A percentile compares a stretch with the other conserved stretches of the same genome.
Evolutionary conservation across 1,284 basidiomycete species (phyloP).

Genomic region (Filobasidium uniguttulatum): DNA sequence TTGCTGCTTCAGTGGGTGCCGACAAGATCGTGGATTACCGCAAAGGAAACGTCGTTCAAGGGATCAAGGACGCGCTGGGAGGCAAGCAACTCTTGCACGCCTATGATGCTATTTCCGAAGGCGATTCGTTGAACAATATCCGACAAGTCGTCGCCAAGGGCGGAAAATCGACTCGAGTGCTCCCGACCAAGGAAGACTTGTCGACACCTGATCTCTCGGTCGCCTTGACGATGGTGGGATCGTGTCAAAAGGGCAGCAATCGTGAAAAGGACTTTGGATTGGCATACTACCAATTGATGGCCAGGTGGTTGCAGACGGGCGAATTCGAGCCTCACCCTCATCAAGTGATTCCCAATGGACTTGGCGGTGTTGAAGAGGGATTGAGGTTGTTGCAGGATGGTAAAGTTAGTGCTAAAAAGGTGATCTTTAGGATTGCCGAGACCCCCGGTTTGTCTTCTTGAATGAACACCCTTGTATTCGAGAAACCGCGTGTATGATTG

Average conservation of each 20-base stretch:
- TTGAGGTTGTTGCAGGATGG: conserved; percentile 9
- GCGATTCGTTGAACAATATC: conserved; percentile 3
- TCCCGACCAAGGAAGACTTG: conserved; percentile 2
- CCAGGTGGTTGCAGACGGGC: conserved; percentile 5
- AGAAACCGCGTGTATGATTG: too few species aligned
- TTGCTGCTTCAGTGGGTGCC: conserved; percentile 12
- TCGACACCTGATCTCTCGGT: neutral
- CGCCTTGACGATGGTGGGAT: conserved; percentile 4
- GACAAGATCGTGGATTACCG: conserved; percentile 16
- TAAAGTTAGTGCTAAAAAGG: conserved; percentile 11
- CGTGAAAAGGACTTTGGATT: conserved; percentile 6
- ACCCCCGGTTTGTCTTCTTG: conserved; percentile 4
- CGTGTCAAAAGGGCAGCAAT: neutral
- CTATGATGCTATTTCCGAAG: conserved; percentile 12
- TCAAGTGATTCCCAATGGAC: conserved; percentile 7
- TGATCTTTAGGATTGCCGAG: conserved; percentile 9
- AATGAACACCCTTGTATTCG: too few species aligned
- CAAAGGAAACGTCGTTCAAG: conserved; percentile 8
- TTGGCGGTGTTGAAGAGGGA: conserved; percentile 8
- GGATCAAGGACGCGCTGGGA: conserved; percentile 12
- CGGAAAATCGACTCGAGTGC: conserved; percentile 5
- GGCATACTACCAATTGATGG: conserved; percentile 7
- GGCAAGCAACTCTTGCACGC: conserved; percentile 8
- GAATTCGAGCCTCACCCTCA: conserved; percentile 7
- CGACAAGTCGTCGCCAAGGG: conserved; percentile 1